phyloP scores from a whole-genome alignment of 2,329 filamentous ascomycete genomes.

The Sphaceloma murrayae region DNA sequence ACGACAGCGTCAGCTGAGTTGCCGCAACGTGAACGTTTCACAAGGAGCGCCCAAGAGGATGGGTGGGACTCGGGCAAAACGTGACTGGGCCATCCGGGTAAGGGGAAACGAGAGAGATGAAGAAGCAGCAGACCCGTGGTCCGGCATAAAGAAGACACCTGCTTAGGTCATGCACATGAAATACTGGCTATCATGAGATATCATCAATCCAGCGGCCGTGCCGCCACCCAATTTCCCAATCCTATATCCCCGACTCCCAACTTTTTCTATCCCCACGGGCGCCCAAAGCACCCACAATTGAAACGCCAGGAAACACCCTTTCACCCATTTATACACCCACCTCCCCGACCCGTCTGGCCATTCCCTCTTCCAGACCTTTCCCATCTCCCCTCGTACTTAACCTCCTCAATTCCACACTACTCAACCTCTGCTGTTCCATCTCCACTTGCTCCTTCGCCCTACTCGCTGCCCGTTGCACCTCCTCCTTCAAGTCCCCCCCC shows the following conservation, averaged over 20 bases:
- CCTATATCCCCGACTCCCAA: not conserved
- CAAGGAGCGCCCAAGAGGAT: too few relatives aligned
- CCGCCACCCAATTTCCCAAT: not conserved
- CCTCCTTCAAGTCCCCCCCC: slow-evolving; percentile 5
- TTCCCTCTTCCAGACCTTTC: not conserved
- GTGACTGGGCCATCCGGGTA: too few relatives aligned
- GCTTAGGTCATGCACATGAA: slow-evolving; percentile 10
- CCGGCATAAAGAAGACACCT: not conserved
- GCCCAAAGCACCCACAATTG: slow-evolving; percentile 1
- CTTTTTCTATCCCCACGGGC: not conserved
- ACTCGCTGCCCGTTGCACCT: slow-evolving; percentile 1
- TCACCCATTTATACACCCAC: not conserved
- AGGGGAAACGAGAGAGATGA: too few relatives aligned
- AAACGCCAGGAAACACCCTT: not conserved
- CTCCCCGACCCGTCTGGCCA: not conserved
- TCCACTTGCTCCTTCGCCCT: not conserved
- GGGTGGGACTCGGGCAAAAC: too few relatives aligned
- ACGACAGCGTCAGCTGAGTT: too few relatives aligned
- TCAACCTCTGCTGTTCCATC: slow-evolving; percentile 4
- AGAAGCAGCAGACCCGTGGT: too few relatives aligned
- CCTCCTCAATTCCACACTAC: slow-evolving; percentile 7
- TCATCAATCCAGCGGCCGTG: slow-evolving; percentile 1
- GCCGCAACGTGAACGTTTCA: too few relatives aligned
- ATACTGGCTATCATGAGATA: slow-evolving; percentile 12
- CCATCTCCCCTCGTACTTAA: slow-evolving; percentile 1